Evolutionary conservation across 2,329 filamentous ascomycete genomes (phyloP).

Genomic region (Ophiostoma sp.): DNA sequence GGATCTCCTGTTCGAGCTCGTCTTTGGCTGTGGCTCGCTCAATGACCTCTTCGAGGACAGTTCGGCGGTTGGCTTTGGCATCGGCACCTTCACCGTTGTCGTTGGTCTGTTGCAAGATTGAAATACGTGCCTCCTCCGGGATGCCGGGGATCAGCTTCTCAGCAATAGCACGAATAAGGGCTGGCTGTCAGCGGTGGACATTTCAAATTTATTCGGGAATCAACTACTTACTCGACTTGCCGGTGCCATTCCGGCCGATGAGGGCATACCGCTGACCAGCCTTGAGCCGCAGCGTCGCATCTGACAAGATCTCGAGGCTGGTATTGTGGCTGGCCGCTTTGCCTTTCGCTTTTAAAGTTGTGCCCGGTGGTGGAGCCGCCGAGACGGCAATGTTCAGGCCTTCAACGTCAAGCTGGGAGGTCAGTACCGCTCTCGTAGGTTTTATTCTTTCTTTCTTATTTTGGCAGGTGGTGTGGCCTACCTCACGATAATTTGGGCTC

Average conservation of each 20-base stretch:
- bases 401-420: conserved; percentile 64
- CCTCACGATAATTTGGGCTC: conserved; percentile 58
- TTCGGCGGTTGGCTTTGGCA: conserved; percentile 31
- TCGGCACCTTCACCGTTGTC: conserved; percentile 39
- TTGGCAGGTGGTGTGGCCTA: conserved; percentile 33
- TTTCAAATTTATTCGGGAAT: background rate
- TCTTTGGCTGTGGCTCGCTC: conserved; percentile 59
- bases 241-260: conserved; percentile 77
- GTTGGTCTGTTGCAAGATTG: conserved; percentile 68
- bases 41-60: conserved; percentile 69
- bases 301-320: conserved; percentile 66
- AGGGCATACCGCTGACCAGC: conserved; percentile 74
- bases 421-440: background rate
- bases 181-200: conserved; percentile 40
- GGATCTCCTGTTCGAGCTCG: conserved; percentile 60
- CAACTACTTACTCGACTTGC: conserved; percentile 68
- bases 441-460: background rate
- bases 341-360: conserved; percentile 47
- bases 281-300: conserved; percentile 71
- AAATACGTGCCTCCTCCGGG: conserved; percentile 62
- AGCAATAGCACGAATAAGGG: conserved; percentile 71
- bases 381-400: conserved; percentile 69
- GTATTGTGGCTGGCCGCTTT: conserved; percentile 49
- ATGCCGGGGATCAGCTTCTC: conserved; percentile 78
- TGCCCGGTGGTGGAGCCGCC: conserved; percentile 35